A percentile compares a stretch with the other conserved stretches of the same genome.
phyloP scores from a whole-genome alignment of 2,329 filamentous ascomycete species.

The Metarhizium guizhouense region DNA sequence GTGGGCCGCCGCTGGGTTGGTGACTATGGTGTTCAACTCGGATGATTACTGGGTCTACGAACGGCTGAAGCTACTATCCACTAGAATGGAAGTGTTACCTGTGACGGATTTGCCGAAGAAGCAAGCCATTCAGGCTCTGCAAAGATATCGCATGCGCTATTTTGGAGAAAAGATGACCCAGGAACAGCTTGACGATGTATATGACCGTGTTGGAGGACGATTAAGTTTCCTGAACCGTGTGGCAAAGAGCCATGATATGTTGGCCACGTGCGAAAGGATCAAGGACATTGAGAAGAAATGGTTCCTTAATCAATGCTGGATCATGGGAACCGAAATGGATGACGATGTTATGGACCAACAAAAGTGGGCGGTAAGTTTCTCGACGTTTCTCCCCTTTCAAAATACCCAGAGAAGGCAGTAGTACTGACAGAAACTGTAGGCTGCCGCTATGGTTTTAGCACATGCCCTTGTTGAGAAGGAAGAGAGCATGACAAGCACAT shows the following conservation, averaged over 20 bases:
- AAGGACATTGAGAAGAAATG: conserved; percentile 63
- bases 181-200: conserved; percentile 63
- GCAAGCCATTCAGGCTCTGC: conserved; percentile 67
- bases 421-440: conserved; percentile 32
- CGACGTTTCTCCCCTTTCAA: conserved; percentile 15
- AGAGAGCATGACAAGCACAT: conserved; percentile 53
- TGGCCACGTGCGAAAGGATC: conserved; percentile 67
- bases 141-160: conserved; percentile 73
- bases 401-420: background rate
- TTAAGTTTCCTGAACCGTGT: conserved; percentile 83
- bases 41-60: conserved; percentile 99
- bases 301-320: conserved; percentile 70
- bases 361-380: conserved; percentile 66
- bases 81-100: conserved; percentile 87
- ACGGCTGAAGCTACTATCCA: conserved; percentile 81
- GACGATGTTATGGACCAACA: conserved; percentile 98
- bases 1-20: conserved; percentile 87
- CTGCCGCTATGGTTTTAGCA: conserved; percentile 88
- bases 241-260: conserved; percentile 77
- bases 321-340: conserved; percentile 68
- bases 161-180: conserved; percentile 50
- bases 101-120: conserved; percentile 74
- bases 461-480: conserved; percentile 83
- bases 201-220: conserved; percentile 78
- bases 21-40: conserved; percentile 88